Conservation (phyloP, 2,329 filamentous ascomycete genomes). For the Fulvia fulva region DNA sequence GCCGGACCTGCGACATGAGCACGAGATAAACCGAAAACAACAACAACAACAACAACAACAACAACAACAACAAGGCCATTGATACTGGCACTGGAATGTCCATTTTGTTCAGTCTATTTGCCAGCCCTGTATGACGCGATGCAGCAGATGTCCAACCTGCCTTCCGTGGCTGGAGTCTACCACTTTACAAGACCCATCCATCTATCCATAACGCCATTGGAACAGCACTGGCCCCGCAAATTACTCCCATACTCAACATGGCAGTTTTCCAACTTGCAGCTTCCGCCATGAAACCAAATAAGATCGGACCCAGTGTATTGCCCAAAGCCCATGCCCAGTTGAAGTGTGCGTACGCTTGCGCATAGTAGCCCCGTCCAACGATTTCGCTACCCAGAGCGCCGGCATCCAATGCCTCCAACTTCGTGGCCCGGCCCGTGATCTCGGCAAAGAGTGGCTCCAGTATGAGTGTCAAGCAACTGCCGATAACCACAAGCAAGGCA, state of each 20-base stretch:
- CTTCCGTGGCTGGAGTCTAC: neutral
- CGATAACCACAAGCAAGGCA: conserved; percentile 17
- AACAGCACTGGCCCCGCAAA: conserved; percentile 47
- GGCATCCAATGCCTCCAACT: conserved; percentile 11
- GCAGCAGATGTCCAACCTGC: neutral
- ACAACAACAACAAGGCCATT: no score
- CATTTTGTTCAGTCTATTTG: neutral
- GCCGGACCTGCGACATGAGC: neutral
- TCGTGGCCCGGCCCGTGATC: conserved; percentile 16
- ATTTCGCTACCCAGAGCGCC: neutral
- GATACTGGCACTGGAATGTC: no score
- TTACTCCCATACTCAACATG: conserved; percentile 12
- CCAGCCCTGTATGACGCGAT: neutral
- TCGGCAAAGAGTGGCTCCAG: conserved; percentile 24
- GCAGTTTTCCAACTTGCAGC: conserved; percentile 22
- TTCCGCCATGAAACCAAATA: conserved; percentile 24
- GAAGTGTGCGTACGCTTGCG: conserved; percentile 51
- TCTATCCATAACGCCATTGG: conserved; percentile 37
- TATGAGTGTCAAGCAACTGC: conserved; percentile 15
- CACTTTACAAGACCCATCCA: conserved; percentile 7
- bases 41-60: no score
- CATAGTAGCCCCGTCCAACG: conserved; percentile 29
- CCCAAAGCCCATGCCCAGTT: conserved; percentile 28
- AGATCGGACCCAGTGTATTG: conserved; percentile 24
- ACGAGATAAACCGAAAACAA: no score